Base-by-base conservation (phyloP, 2,329 filamentous ascomycete genomes). In the Hypocrella siamensis region DNA sequence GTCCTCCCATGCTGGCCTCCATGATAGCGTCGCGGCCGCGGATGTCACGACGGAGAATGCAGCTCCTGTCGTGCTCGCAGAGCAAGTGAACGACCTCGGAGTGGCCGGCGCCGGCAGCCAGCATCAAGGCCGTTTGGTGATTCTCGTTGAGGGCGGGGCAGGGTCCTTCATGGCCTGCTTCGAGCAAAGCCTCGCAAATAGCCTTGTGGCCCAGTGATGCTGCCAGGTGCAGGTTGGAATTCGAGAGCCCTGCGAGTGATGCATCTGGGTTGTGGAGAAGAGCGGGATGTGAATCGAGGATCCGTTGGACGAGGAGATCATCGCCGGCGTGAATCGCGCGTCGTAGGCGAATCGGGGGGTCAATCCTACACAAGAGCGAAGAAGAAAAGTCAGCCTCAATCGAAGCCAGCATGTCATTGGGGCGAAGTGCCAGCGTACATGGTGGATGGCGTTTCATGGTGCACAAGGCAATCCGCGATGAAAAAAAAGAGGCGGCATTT, bases 141-240 rank as follows among this genome's bases (percentile, higher is more conserved):
- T 76, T 66, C 44, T 83, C 79, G 52, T 92, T 93, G 40, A 84
- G 66, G 10, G 78, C 79, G 19, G 85, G 73, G 31, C 74, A 73
- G 5, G 65, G 67, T n/a, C 61, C 51, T 52, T 93, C 83, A 51
- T 93, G 84, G 35, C 79, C 80, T 5, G 71, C 63, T n/a, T 68
- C 60, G 38, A 92, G 63, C 18, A 93, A 71, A 33, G 75, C 66
- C 42, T 70, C 65, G 49, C 72, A 77, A 43, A 90, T 77, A 29
- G 74, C 59, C 6, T 72, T 61, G 48, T 78, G 70, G 32, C 83
- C 84, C 35, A 84, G 63, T 6, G 70, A 71, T 9, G 80, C 79
- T 27, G 84, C 81, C 3, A 93, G 67, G 52, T 93, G 84, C 25
- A 93, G 67, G 40, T 75, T 84, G 3, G 83, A 88, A 58, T 92